Conservation (phyloP, 2,329 filamentous ascomycete genomes). For the Thelonectria discophora region DNA sequence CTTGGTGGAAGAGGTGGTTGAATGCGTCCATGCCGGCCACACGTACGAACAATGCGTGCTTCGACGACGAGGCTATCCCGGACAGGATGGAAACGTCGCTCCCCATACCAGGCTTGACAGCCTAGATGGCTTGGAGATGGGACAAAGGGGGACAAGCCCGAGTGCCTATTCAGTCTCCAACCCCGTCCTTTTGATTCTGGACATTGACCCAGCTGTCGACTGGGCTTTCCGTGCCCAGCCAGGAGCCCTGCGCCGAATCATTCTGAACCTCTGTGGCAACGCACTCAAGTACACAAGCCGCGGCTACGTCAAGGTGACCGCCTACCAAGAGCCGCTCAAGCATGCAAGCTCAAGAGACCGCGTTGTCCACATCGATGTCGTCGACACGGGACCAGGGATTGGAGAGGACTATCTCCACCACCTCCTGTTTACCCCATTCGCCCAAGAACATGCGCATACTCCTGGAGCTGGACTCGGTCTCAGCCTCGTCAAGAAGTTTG, state of each 20-base stretch:
- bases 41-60: slow-evolving; percentile 47
- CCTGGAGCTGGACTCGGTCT: slow-evolving; percentile 72
- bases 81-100: slow-evolving; percentile 12
- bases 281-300: slow-evolving; percentile 66
- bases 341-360: slow-evolving; percentile 17
- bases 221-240: slow-evolving; percentile 66
- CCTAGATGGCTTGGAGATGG: neutral
- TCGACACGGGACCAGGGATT: slow-evolving; percentile 74
- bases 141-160: neutral
- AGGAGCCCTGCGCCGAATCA: slow-evolving; percentile 60
- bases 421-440: slow-evolving; percentile 69
- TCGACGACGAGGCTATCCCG: slow-evolving; percentile 19
- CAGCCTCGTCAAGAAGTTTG: slow-evolving; percentile 69
- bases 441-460: slow-evolving; percentile 68
- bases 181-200: slow-evolving; percentile 43
- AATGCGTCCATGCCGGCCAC: slow-evolving; percentile 57
- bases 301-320: slow-evolving; percentile 45
- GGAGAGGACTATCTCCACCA: slow-evolving; percentile 68
- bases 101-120: neutral
- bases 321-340: slow-evolving; percentile 34
- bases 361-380: slow-evolving; percentile 56
- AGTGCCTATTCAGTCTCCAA: slow-evolving; percentile 27
- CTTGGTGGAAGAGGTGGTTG: slow-evolving; percentile 57
- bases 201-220: slow-evolving; percentile 52
- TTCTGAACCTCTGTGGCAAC: slow-evolving; percentile 72